phyloP scores from a whole-genome alignment of 352 stramenopile genomes.

The Peronospora belbahrii region DNA sequence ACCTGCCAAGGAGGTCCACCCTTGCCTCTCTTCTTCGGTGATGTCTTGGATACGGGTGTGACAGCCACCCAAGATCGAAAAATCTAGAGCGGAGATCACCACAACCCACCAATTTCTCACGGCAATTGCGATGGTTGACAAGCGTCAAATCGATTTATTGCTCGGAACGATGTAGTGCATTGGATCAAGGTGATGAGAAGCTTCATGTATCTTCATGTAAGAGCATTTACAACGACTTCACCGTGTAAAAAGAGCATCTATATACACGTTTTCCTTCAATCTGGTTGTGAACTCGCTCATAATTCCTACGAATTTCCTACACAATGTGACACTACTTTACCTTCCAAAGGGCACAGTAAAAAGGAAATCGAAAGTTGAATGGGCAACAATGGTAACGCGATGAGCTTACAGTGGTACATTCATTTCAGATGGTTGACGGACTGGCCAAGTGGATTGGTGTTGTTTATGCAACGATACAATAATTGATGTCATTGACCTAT shows the following conservation, averaged over 20 bases:
- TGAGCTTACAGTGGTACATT: not conserved
- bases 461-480: not conserved
- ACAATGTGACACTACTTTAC: conserved; percentile 6
- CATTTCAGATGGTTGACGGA: no score
- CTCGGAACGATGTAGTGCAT: not conserved
- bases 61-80: conserved; percentile 13
- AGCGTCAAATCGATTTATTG: not conserved
- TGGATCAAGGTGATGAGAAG: not conserved
- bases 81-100: conserved; percentile 10
- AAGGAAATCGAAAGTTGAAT: not conserved
- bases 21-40: conserved; percentile 7
- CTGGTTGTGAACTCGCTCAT: conserved; percentile 15
- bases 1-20: not conserved
- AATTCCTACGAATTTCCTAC: not conserved
- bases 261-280: conserved; percentile 13
- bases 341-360: not conserved
- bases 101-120: conserved; percentile 2
- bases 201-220: not conserved
- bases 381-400: not conserved
- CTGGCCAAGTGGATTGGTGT: not conserved
- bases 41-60: conserved; percentile 11
- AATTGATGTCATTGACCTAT: not conserved
- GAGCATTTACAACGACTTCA: no score
- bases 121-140: not conserved
- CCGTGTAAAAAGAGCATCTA: no score